Evolutionary conservation across 768 basidiomycete genomes (phyloP), one percentile per base, ranked within the genome.

Genomic region (Pholiota microspora): DNA sequence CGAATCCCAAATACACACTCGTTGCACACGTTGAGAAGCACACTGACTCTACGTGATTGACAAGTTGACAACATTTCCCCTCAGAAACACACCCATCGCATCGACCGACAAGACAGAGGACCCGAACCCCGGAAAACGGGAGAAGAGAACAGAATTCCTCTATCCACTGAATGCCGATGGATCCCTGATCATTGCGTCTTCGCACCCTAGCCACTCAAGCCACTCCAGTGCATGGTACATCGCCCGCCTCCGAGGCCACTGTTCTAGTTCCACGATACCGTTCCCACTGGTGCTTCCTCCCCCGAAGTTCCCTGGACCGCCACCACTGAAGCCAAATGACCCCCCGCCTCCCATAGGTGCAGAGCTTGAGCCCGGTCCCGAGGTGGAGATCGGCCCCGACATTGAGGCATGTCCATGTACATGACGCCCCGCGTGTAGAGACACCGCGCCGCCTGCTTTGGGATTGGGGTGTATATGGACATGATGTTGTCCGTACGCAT

Each of bases 131-230:
- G 28, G 32, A 31, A 29, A 18, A 29, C 23, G 13, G 4, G 6
- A 16, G n/a, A 36, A 7, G 29, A n/a, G 34, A 36, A 36, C 8
- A 25, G 13, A 46, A n/a, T 24, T 10, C 48, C 21, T 13, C 34
- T 34, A 53, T 0, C 27, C 44, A 0, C 59, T 46, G 53, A 62
- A 68, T 2, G 60, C 54, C 21, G 58, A 59, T 13, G 60, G 56
- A 50, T 67, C 64, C 45, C 62, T 59, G n/a, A 64, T 59, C 57
- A 74, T 61, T 25, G 84, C 84, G 56, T 84, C 81, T 57, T 79
- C 79, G 58, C 86, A 87, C 0, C 80, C 84, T 32, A 79, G 65
- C 74, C 83, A 84, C 64, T 86, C 84, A 21, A 88, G 70, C 84
- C 84, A 86, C 60, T 86, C 84, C 15, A 67, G 68, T 3, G 75